These are phyloP conservation scores for Scytalidium lignicola DNA, from an alignment of 2,329 filamentous ascomycete genomes.

Conservation along the genomic window DNA sequence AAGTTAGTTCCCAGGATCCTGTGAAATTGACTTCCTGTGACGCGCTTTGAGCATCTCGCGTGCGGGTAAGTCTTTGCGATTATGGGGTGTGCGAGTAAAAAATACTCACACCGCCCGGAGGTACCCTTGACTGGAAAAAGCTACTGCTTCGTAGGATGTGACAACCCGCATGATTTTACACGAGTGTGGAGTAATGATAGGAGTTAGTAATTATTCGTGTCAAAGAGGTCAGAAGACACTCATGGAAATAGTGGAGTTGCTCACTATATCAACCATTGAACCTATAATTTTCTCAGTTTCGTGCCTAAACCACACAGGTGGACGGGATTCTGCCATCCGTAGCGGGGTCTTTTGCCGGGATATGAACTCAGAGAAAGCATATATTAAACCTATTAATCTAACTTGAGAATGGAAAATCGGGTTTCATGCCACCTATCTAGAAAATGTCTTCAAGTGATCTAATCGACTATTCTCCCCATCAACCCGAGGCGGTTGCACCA, in stretches of 20 bases:
- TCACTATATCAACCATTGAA: no score
- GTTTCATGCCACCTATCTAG: neutral
- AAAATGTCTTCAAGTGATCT: constrained; percentile 42
- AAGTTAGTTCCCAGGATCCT: constrained; percentile 5
- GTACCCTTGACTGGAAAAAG: no score
- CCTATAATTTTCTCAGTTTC: no score
- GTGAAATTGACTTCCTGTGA: constrained; percentile 10
- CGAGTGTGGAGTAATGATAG: no score
- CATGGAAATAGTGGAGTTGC: no score
- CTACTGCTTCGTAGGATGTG: no score
- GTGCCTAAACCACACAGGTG: no score
- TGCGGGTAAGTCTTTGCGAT: neutral
- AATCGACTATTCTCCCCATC: constrained; percentile 80
- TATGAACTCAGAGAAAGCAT: neutral
- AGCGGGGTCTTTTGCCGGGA: neutral
- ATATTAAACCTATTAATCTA: neutral
- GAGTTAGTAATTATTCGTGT: no score
- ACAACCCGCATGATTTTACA: no score
- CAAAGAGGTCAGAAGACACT: no score
- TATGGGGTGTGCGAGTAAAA: neutral
- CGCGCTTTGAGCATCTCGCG: constrained; percentile 9
- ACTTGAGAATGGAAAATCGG: neutral
- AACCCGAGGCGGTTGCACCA: constrained; percentile 68
- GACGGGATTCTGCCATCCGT: neutral
- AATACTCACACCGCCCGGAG: neutral